phyloP scores from a whole-genome alignment of 2,329 filamentous ascomycete genomes.

The Cercospora sp. region DNA sequence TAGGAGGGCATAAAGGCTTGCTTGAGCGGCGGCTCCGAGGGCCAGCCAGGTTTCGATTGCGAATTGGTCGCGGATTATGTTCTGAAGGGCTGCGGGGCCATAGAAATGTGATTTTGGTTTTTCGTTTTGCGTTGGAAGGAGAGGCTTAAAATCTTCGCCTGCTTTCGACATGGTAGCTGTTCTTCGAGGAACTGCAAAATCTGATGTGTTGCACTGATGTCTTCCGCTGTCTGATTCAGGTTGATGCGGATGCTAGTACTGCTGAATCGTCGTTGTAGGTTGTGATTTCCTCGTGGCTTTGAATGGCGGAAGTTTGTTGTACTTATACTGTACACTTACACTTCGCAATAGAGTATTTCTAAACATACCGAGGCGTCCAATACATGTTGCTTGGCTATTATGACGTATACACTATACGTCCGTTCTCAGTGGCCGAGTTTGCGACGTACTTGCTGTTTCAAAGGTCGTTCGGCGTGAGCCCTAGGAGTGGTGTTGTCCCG shows the following conservation, averaged over 20 bases:
- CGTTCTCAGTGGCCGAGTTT: not conserved
- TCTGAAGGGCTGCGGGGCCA: slow-evolving; percentile 11
- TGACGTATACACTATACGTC: not conserved
- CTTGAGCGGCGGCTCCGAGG: slow-evolving; percentile 44
- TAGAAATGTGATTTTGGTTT: slow-evolving; percentile 20
- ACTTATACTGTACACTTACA: not conserved
- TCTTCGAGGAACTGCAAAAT: too few species aligned
- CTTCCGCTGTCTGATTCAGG: too few species aligned
- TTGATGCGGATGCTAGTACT: too few species aligned
- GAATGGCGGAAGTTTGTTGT: not conserved
- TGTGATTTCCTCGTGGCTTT: not conserved
- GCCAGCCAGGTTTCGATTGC: slow-evolving; percentile 46
- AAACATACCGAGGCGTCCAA: not conserved
- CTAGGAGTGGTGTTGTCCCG: not conserved
- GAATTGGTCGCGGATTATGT: slow-evolving; percentile 41
- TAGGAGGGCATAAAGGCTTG: slow-evolving; percentile 39
- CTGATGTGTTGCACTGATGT: not conserved
- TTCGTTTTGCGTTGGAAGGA: slow-evolving; percentile 20
- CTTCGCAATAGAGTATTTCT: not conserved
- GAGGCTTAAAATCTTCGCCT: slow-evolving; percentile 19
- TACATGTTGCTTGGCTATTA: not conserved
- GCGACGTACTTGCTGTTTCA: not conserved
- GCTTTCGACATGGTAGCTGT: slow-evolving; percentile 1
- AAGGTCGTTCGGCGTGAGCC: not conserved
- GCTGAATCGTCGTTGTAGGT: not conserved